Evolutionary conservation across 768 basidiomycete species (phyloP).

Genomic region (Pulveroboletus sp.): DNA sequence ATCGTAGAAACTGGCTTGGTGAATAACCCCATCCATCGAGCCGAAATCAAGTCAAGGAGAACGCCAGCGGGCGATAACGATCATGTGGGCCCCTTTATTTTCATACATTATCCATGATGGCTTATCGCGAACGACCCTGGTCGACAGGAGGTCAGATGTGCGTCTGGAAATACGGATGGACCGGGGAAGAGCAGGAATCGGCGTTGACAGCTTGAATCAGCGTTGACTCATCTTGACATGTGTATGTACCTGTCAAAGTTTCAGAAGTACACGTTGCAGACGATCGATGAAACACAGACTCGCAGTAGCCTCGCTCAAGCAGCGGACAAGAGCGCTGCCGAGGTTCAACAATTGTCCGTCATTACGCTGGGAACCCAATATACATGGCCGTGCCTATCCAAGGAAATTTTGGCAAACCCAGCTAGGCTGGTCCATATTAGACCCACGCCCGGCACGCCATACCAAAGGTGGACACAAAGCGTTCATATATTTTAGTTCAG

Average conservation of each 20-base stretch:
- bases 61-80: background rate
- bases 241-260: constrained; percentile 3
- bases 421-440: background rate
- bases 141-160: background rate
- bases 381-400: constrained; percentile 1
- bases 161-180: background rate
- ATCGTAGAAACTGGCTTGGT: background rate
- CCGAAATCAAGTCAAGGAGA: background rate
- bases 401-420: constrained; percentile 14
- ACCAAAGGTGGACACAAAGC: constrained; percentile 16
- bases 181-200: background rate
- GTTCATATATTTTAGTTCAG: constrained; percentile 1
- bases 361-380: constrained; percentile 1
- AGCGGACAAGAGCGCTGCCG: background rate
- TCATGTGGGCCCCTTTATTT: background rate
- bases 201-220: too few relatives aligned
- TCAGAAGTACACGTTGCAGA: background rate
- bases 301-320: background rate
- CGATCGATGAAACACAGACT: constrained; percentile 1
- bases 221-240: background rate
- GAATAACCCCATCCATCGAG: background rate
- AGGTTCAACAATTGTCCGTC: background rate
- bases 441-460: constrained; percentile 1
- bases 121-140: constrained; percentile 8
- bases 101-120: background rate